Base-by-base conservation (phyloP, 805 yeast genomes). In the Wickerhamiella hasegawae region DNA sequence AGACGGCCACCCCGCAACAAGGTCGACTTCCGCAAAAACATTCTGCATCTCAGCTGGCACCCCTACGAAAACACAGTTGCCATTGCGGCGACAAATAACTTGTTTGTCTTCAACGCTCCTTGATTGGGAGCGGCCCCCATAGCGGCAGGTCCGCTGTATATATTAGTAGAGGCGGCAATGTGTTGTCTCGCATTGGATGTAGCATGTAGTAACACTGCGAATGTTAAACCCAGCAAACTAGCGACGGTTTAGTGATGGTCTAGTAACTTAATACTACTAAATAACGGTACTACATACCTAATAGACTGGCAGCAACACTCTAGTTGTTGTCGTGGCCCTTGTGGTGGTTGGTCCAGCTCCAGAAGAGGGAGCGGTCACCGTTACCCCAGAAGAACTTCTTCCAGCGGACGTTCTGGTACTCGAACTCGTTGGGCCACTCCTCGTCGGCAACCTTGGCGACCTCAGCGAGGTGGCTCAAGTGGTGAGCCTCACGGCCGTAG, bases 381-480 rank as follows among this genome's bases (percentile, higher is more conserved):
- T 90, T 87, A 57, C 98, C 98, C 97, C 97, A 90, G 77, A 84
- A 87, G 72, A 72, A 87, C 41, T 79, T 76, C 60, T 73, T 76
- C 56, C 59, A 57, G 73, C 97, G 82, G 51, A 84, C 60, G 71
- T 90, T 90, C 69, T 78, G 85, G 73, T 73, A 90, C 51, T 76
- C 85, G 67, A 81, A 81, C 62, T 79, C 90, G 42, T 59, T 64
- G 54, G 96, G 96, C 84, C 94, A 81, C 57, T 85, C 93, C 49
- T 77, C 87, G 58, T 85, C 96, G 23, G 83, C 59, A 39, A 82
- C 64, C 50, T 66, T 65, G 34, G 60, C 55, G 27, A 46, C 43
- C 52, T 75, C 76, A 47, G 58, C 63, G 52, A 73, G 63, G 70
- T 90, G 98, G 52, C 76, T 69, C 48, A 90, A 84, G 60, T 90